Conservation (phyloP, 1,139 yeast species). For the Candida freyschussii region DNA sequence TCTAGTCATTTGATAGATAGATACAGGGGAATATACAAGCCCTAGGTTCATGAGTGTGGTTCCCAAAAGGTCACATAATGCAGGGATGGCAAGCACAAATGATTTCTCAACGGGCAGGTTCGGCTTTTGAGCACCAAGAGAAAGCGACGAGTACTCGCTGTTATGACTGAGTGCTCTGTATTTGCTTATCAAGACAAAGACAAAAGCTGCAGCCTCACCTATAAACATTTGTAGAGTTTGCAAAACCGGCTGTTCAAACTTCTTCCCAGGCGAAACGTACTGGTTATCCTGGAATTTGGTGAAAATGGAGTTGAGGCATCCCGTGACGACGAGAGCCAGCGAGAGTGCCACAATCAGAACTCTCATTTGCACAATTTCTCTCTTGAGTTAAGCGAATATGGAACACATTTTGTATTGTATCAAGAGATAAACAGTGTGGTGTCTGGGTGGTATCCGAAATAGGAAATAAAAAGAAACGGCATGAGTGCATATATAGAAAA, state of each 20-base stretch:
- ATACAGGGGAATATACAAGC: constrained; percentile 70
- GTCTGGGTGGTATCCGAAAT: too few relatives aligned
- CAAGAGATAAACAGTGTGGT: too few relatives aligned
- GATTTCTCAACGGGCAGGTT: constrained; percentile 26
- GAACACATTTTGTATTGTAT: too few relatives aligned
- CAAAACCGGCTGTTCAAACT: constrained; percentile 73
- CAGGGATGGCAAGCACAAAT: constrained; percentile 50
- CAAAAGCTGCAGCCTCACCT: constrained; percentile 59
- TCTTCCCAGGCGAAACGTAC: constrained; percentile 49
- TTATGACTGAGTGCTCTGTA: constrained; percentile 4
- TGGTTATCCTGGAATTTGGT: constrained; percentile 78
- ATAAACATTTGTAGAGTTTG: constrained; percentile 81
- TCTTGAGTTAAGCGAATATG: too few relatives aligned
- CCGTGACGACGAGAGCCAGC: constrained; percentile 56
- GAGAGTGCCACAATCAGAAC: constrained; percentile 18
- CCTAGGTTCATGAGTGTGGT: constrained; percentile 79
- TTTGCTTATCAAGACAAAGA: constrained; percentile 29
- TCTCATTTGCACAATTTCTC: too few relatives aligned
- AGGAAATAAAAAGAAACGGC: too few relatives aligned
- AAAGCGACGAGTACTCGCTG: constrained; percentile 10
- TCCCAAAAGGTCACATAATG: constrained; percentile 66
- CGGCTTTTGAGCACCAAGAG: constrained; percentile 15
- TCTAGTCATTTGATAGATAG: constrained; percentile 79
- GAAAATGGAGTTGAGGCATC: constrained; percentile 67
- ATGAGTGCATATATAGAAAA: too few relatives aligned